phyloP scores from a whole-genome alignment of 2,329 filamentous ascomycete species.

The Byssothecium circinans region DNA sequence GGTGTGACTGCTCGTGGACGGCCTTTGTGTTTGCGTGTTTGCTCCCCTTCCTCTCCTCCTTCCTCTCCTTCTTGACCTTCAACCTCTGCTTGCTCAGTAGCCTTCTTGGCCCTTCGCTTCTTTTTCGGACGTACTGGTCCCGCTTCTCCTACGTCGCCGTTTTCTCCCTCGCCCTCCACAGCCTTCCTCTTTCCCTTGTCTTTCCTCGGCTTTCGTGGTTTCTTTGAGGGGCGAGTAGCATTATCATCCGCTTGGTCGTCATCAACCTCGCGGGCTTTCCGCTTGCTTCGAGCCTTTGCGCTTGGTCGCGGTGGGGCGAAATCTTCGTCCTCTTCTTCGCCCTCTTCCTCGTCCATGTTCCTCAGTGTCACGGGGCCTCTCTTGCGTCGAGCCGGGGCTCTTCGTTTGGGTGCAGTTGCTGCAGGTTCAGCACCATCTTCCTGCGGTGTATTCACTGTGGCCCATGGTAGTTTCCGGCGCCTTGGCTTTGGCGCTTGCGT shows the following conservation, averaged over 20 bases:
- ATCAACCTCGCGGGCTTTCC: constrained; percentile 11
- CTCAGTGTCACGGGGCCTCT: constrained; percentile 6
- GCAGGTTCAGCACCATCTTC: constrained; percentile 10
- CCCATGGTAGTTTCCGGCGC: constrained; percentile 26
- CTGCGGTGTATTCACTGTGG: constrained; percentile 31
- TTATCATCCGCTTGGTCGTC: constrained; percentile 13
- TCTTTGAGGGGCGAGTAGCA: constrained; percentile 21
- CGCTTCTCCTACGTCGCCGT: constrained; percentile 10
- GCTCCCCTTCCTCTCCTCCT: constrained; percentile 6
- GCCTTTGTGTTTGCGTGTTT: constrained; percentile 27
- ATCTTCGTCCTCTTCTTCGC: constrained; percentile 13
- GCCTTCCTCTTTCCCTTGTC: constrained; percentile 20
- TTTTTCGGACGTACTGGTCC: constrained; percentile 16
- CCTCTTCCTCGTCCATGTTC: constrained; percentile 10
- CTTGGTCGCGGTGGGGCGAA: constrained; percentile 12
- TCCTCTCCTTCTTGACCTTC: constrained; percentile 13
- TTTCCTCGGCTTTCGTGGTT: constrained; percentile 32
- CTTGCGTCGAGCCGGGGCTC: constrained; percentile 14
- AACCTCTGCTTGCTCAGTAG: constrained; percentile 13
- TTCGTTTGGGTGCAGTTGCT: constrained; percentile 13
- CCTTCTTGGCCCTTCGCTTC: constrained; percentile 17
- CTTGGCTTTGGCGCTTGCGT: constrained; percentile 7
- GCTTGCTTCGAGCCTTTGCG: constrained; percentile 24
- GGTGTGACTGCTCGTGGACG: constrained; percentile 36
- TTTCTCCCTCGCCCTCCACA: constrained; percentile 11